These are phyloP conservation scores for Collybia sordida DNA, from an alignment of 768 basidiomycete species.

Conservation along the genomic window DNA sequence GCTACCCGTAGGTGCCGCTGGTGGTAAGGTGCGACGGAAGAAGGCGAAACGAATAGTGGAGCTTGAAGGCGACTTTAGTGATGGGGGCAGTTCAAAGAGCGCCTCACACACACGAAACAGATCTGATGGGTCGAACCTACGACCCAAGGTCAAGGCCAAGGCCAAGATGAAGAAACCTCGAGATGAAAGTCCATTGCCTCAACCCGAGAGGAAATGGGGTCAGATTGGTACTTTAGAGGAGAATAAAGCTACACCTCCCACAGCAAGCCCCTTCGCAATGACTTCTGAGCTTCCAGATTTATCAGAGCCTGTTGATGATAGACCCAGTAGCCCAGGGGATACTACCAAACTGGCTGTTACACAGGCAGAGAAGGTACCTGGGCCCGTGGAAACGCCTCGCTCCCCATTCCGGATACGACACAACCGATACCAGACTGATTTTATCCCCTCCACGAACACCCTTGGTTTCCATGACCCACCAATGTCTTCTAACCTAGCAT, in stretches of 20 bases:
- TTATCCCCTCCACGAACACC: constrained; percentile 22
- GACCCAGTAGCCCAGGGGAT: no score
- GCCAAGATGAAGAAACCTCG: constrained; percentile 14
- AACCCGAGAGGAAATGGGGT: constrained; percentile 12
- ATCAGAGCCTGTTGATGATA: background rate
- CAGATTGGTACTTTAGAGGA: constrained; percentile 18
- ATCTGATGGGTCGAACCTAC: constrained; percentile 26
- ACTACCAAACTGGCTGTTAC: no score
- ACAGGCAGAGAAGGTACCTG: no score
- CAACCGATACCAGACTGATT: constrained; percentile 51
- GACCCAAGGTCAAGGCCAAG: constrained; percentile 21
- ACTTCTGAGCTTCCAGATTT: background rate
- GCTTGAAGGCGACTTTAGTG: constrained; percentile 53
- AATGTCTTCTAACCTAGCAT: constrained; percentile 6
- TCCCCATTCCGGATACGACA: constrained; percentile 37
- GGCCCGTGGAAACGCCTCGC: background rate
- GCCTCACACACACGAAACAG: constrained; percentile 28
- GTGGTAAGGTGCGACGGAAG: constrained; percentile 50
- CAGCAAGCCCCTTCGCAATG: constrained; percentile 1
- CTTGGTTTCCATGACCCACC: constrained; percentile 13
- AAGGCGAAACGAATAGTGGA: constrained; percentile 79
- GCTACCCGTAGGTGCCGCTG: constrained; percentile 30
- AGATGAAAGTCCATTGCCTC: constrained; percentile 4
- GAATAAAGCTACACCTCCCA: constrained; percentile 1
- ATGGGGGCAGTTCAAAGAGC: constrained; percentile 22